Conservation (phyloP, 768 basidiomycete species). For the Serendipita sp. region DNA sequence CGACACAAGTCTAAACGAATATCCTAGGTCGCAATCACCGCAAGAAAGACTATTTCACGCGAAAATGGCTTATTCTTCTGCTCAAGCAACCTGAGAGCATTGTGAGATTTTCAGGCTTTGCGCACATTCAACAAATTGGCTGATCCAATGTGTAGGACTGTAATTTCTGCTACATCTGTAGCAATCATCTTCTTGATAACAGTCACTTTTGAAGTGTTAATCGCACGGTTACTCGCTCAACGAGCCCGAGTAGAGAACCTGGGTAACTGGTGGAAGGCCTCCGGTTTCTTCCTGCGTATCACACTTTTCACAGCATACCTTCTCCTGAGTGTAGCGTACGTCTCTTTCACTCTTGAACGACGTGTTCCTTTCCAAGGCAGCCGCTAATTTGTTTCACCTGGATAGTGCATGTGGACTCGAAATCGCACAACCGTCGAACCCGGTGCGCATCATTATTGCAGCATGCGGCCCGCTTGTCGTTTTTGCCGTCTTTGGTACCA, state of each 20-base stretch:
- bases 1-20: neutral
- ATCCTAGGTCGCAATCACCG: neutral
- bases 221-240: neutral
- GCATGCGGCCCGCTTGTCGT: slow-evolving; percentile 4
- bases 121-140: neutral
- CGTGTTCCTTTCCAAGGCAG: neutral
- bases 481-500: slow-evolving; percentile 2
- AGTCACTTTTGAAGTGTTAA: neutral
- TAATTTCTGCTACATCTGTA: neutral
- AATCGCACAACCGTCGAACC: neutral
- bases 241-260: neutral
- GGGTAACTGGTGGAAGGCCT: neutral
- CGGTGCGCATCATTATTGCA: neutral
- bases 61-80: neutral
- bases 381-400: neutral
- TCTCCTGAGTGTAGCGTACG: neutral
- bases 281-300: slow-evolving; percentile 1
- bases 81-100: neutral
- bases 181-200: slow-evolving; percentile 1
- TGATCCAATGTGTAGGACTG: neutral
- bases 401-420: slow-evolving; percentile 2
- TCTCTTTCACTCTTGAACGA: neutral
- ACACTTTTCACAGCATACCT: neutral
- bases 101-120: neutral
- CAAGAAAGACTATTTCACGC: neutral